phyloP scores from a whole-genome alignment of 164 flowering plant species.

The Umbellularia californica region DNA sequence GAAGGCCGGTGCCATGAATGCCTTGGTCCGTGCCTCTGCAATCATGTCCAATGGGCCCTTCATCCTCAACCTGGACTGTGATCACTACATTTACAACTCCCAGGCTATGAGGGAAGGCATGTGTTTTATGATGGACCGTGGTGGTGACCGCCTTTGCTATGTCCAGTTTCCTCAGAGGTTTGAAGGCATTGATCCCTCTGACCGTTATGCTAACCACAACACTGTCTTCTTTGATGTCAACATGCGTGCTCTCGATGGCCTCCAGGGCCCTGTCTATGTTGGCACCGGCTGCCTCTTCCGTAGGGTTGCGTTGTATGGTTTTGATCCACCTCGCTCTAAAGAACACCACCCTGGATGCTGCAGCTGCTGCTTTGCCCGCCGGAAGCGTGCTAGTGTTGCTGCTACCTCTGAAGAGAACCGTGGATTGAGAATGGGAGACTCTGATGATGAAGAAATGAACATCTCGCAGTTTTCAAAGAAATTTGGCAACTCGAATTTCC shows the following conservation, averaged over 20 bases:
- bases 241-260: constrained; percentile 86
- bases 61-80: constrained; percentile 77
- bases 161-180: constrained; percentile 87
- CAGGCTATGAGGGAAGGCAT: constrained; percentile 73
- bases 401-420: constrained; percentile 26
- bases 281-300: constrained; percentile 81
- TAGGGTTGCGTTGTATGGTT: constrained; percentile 71
- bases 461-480: constrained; percentile 59
- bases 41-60: constrained; percentile 75
- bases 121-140: constrained; percentile 92
- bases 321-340: constrained; percentile 52
- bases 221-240: constrained; percentile 84
- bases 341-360: constrained; percentile 2
- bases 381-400: not conserved
- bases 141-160: constrained; percentile 73
- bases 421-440: constrained; percentile 38
- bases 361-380: constrained; percentile 33
- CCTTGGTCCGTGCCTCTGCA: constrained; percentile 65
- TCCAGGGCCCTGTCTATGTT: constrained; percentile 83
- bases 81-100: constrained; percentile 71
- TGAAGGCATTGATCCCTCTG: constrained; percentile 86
- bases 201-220: constrained; percentile 81
- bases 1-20: constrained; percentile 93
- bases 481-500: constrained; percentile 69
- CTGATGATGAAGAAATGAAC: constrained; percentile 39